Conservation (phyloP, 495 filamentous ascomycete species). For the Glarea lozoyensis region DNA sequence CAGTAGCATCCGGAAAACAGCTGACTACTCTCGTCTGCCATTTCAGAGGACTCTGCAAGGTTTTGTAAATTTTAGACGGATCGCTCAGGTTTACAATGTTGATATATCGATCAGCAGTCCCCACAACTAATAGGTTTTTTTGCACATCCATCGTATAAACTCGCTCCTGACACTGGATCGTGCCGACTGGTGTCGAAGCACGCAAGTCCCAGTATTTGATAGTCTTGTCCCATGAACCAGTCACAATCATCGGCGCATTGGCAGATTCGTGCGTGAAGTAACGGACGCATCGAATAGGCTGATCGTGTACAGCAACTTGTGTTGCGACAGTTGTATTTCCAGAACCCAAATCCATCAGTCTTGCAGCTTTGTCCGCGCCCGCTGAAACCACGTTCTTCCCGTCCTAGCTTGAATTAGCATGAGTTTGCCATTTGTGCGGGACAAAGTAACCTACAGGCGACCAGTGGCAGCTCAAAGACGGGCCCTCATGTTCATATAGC, state of each 20-base stretch:
- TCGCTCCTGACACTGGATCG: constrained; percentile 63
- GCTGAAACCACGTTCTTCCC: constrained; percentile 67
- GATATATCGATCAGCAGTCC: constrained; percentile 81
- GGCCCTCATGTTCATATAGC: constrained; percentile 65
- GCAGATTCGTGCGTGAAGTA: constrained; percentile 55
- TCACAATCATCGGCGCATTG: constrained; percentile 60
- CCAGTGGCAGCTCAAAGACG: constrained; percentile 74
- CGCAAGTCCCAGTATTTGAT: constrained; percentile 94
- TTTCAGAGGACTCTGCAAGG: constrained; percentile 73
- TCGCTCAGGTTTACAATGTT: constrained; percentile 77
- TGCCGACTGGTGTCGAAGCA: constrained; percentile 47
- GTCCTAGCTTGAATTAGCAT: constrained; percentile 38
- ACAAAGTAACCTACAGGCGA: constrained; percentile 57
- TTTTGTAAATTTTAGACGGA: constrained; percentile 71
- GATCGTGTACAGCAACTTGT: constrained; percentile 71
- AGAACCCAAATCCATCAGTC: constrained; percentile 62
- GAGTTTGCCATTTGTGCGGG: no score
- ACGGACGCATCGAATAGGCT: constrained; percentile 68
- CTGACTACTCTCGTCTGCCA: constrained; percentile 82
- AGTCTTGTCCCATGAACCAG: constrained; percentile 93
- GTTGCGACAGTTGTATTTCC: constrained; percentile 33
- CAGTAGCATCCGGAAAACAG: constrained; percentile 74
- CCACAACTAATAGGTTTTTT: constrained; percentile 69
- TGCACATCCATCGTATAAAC: constrained; percentile 83
- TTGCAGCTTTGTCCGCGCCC: constrained; percentile 76